A percentile compares a stretch with the other conserved stretches of the same genome.
Conservation (phyloP, 202 grass and related monocot species). For the Miscanthus sacchariflorus region DNA sequence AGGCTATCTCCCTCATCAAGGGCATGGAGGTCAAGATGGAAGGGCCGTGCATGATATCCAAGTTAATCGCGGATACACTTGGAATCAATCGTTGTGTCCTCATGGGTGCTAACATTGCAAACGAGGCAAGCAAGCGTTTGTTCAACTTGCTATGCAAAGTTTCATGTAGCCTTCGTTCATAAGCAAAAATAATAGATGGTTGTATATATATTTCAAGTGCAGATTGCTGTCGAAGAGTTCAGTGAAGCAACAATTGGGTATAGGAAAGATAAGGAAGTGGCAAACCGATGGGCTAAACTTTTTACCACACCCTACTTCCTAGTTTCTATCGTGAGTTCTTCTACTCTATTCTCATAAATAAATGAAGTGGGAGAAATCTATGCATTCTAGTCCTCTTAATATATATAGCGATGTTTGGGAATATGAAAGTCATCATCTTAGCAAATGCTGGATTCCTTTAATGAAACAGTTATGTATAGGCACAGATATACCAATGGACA, state of each 20-base stretch:
- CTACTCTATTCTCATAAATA: constrained; percentile 31
- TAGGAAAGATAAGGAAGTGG: constrained; percentile 83
- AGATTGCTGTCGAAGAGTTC: constrained; percentile 97
- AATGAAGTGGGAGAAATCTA: background rate
- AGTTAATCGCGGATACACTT: constrained; percentile 79
- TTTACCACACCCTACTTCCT: constrained; percentile 89
- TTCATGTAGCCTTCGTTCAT: constrained; percentile 16
- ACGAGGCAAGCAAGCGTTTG: constrained; percentile 71
- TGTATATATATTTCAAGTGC: constrained; percentile 30
- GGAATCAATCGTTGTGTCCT: constrained; percentile 94
- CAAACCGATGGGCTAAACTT: constrained; percentile 70
- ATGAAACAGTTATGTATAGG: background rate
- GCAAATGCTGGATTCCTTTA: constrained; percentile 12
- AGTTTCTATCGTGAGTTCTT: constrained; percentile 73
- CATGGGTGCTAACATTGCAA: constrained; percentile 99
- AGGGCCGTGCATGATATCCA: constrained; percentile 97
- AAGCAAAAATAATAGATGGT: constrained; percentile 10
- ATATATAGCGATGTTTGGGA: background rate
- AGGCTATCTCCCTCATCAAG: constrained; percentile 95
- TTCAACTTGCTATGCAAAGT: background rate
- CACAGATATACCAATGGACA: background rate
- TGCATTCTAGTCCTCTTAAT: background rate
- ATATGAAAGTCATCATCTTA: constrained; percentile 10
- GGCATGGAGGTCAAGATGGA: constrained; percentile 98
- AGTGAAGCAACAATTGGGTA: constrained; percentile 98